Percentiles rank a stretch among this genome's conserved stretches.
phyloP scores from a whole-genome alignment of 1,284 basidiomycete species.

The Apiotrichum porosum region DNA sequence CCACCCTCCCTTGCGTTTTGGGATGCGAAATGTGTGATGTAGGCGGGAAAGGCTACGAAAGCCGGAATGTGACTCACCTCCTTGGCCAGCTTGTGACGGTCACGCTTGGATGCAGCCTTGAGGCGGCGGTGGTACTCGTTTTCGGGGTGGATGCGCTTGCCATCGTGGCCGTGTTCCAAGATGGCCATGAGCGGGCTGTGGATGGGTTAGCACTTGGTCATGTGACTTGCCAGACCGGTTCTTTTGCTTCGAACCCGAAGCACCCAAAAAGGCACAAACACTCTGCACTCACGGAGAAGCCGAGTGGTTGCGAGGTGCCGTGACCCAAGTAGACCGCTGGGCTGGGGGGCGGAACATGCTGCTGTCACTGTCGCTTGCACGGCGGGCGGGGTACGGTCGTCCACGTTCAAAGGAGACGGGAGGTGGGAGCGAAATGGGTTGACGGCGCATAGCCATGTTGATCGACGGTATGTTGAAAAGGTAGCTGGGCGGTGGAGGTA shows the following conservation, averaged over 20 bases:
- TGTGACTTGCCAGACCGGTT: too few species aligned
- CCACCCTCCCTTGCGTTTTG: too few species aligned
- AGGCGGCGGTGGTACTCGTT: slow-evolving; percentile 4
- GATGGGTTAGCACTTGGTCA: too few species aligned
- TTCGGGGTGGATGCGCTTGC: background rate
- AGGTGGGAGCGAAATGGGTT: background rate
- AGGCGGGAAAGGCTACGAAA: too few species aligned
- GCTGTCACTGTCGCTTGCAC: background rate
- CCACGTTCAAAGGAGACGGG: background rate
- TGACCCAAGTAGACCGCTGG: too few species aligned
- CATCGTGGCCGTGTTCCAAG: background rate
- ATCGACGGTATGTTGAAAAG: too few species aligned
- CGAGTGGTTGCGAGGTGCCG: background rate
- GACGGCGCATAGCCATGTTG: background rate
- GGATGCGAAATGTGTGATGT: too few species aligned
- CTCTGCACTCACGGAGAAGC: background rate
- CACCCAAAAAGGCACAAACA: too few species aligned
- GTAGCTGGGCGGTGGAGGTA: too few species aligned
- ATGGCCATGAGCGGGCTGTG: background rate
- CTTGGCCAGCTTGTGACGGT: slow-evolving; percentile 12
- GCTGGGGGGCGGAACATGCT: too few species aligned
- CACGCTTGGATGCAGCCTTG: slow-evolving; percentile 12
- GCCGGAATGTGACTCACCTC: too few species aligned
- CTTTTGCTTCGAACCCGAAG: too few species aligned
- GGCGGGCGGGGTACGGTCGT: background rate